These are phyloP conservation scores for Podochytrium sp. DNA, from an alignment of 192 early-diverging fungal genomes.

Conservation along the genomic window DNA sequence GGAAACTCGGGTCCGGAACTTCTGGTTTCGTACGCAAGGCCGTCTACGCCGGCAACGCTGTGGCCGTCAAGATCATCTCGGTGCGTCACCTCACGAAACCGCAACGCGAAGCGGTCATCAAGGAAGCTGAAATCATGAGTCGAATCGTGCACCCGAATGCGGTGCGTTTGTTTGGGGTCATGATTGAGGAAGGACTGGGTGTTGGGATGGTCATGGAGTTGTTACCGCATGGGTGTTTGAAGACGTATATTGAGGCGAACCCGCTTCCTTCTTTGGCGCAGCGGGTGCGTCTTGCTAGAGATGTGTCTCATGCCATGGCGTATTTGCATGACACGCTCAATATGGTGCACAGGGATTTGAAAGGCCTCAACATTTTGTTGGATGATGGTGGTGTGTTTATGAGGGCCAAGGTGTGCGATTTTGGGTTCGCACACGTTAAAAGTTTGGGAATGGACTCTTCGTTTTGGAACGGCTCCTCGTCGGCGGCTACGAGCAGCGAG, in stretches of 20 bases:
- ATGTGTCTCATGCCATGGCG: slow-evolving; percentile 26
- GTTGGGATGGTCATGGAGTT: slow-evolving; percentile 27
- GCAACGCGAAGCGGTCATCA: slow-evolving; percentile 31
- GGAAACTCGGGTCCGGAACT: slow-evolving; percentile 27
- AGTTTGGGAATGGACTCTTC: slow-evolving; percentile 28
- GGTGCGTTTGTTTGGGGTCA: slow-evolving; percentile 28
- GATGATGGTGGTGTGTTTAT: slow-evolving; percentile 29
- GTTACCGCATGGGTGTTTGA: slow-evolving; percentile 24
- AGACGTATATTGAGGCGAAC: slow-evolving; percentile 2
- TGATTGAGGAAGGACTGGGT: slow-evolving; percentile 31
- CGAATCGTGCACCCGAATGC: slow-evolving; percentile 31
- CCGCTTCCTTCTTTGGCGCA: slow-evolving; percentile 21
- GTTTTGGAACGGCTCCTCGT: slow-evolving; percentile 19
- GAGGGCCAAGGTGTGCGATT: slow-evolving; percentile 29
- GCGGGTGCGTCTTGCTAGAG: slow-evolving; percentile 18
- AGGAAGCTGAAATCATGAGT: slow-evolving; percentile 33
- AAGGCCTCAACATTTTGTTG: slow-evolving; percentile 22
- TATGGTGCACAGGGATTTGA: slow-evolving; percentile 33
- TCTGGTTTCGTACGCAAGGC: slow-evolving; percentile 23
- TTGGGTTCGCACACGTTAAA: slow-evolving; percentile 30
- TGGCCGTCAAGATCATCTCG: slow-evolving; percentile 29
- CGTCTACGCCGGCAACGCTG: slow-evolving; percentile 3
- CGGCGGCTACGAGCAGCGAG: neutral
- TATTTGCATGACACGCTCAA: slow-evolving; percentile 31
- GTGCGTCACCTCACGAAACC: slow-evolving; percentile 24